Conservation (phyloP, 2,329 filamentous ascomycete genomes). For the Berkeleyomyces basicola region DNA sequence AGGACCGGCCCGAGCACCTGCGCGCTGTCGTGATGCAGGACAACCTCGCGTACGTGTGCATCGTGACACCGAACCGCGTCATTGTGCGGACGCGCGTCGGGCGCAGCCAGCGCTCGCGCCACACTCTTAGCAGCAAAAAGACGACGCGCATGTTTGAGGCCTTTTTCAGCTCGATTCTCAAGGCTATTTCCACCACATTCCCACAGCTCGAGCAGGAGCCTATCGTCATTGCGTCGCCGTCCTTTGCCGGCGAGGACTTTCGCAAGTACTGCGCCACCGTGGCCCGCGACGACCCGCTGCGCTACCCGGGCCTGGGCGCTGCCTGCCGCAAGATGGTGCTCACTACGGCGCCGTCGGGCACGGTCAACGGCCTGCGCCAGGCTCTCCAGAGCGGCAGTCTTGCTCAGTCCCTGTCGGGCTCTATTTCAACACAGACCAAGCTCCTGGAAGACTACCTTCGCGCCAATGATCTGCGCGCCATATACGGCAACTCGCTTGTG, state of each 20-base stretch:
- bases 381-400: slow-evolving; percentile 71
- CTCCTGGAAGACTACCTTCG: slow-evolving; percentile 58
- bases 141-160: slow-evolving; percentile 22
- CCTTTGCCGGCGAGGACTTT: slow-evolving; percentile 71
- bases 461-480: slow-evolving; percentile 72
- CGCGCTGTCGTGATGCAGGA: slow-evolving; percentile 93
- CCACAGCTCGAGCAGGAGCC: slow-evolving; percentile 64
- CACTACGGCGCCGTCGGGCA: slow-evolving; percentile 70
- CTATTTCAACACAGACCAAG: background rate
- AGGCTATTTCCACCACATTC: slow-evolving; percentile 58
- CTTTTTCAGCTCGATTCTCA: slow-evolving; percentile 7
- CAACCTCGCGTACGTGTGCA: slow-evolving; percentile 64
- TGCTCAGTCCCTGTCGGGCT: slow-evolving; percentile 15
- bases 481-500: slow-evolving; percentile 76
- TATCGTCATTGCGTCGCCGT: slow-evolving; percentile 72
- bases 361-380: slow-evolving; percentile 76
- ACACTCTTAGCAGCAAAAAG: slow-evolving; percentile 26
- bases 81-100: slow-evolving; percentile 54
- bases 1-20: slow-evolving; percentile 64
- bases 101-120: slow-evolving; percentile 36
- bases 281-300: slow-evolving; percentile 19
- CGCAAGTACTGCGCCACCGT: slow-evolving; percentile 49
- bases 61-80: slow-evolving; percentile 67
- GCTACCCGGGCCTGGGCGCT: slow-evolving; percentile 51
- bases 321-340: slow-evolving; percentile 49